Conservation (phyloP, 176 grass and related monocot species). For the Ananas comosus region DNA sequence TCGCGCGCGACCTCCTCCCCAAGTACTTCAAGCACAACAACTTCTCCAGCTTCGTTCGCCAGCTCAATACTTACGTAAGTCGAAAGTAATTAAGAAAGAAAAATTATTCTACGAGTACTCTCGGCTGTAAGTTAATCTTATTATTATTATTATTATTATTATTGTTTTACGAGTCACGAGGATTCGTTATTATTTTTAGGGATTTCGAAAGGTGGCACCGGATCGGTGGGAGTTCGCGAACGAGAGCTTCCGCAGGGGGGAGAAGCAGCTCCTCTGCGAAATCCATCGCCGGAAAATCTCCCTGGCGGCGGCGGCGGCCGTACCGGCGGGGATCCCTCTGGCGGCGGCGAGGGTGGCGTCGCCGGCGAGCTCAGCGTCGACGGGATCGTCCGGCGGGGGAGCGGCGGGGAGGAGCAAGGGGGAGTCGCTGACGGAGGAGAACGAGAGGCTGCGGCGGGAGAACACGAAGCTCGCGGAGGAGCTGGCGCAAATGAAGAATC, state of each 20-base stretch:
- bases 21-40: constrained; percentile 99
- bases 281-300: constrained; percentile 12
- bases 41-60: constrained; percentile 96
- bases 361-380: constrained; percentile 1
- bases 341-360: not conserved
- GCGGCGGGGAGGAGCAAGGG: not conserved
- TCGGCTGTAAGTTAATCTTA: not conserved
- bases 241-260: constrained; percentile 12
- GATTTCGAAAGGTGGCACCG: constrained; percentile 3
- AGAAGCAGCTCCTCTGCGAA: constrained; percentile 12
- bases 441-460: constrained; percentile 5
- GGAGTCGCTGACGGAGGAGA: constrained; percentile 12
- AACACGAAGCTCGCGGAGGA: constrained; percentile 9
- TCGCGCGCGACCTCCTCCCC: constrained; percentile 74
- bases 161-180: no score
- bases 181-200: not conserved
- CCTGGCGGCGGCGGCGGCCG: not conserved
- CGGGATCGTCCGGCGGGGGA: not conserved
- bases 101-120: not conserved
- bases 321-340: no score
- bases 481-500: constrained; percentile 5
- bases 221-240: constrained; percentile 10
- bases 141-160: no score
- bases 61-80: constrained; percentile 87
- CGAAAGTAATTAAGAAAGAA: not conserved